Conservation (phyloP, 345 rosid species). For the Populus nigra region DNA sequence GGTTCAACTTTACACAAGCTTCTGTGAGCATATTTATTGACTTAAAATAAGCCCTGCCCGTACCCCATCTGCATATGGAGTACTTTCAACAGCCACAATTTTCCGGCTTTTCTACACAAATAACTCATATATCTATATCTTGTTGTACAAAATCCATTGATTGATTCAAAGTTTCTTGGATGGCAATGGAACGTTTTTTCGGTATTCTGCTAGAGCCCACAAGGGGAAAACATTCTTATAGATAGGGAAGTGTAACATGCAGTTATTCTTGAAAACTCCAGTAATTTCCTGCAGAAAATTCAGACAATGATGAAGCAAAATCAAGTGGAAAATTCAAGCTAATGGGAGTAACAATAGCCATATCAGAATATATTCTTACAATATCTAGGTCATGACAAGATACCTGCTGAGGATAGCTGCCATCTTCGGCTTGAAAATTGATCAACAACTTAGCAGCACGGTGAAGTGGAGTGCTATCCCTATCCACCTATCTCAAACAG, state of each 20-base stretch:
- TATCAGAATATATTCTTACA: too few species aligned
- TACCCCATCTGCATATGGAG: too few species aligned
- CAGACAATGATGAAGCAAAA: too few species aligned
- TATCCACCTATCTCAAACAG: conserved; percentile 5
- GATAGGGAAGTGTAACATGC: conserved; percentile 41
- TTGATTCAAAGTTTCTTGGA: conserved; percentile 4
- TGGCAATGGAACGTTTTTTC: conserved; percentile 23
- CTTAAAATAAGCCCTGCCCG: too few species aligned
- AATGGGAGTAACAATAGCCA: too few species aligned
- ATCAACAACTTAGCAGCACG: conserved; percentile 63
- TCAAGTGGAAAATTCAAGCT: too few species aligned
- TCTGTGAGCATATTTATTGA: too few species aligned
- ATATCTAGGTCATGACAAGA: background rate
- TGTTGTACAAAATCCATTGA: background rate
- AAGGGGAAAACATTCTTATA: conserved; percentile 44
- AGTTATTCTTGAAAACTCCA: conserved; percentile 45
- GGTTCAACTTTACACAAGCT: too few species aligned
- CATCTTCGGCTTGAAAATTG: conserved; percentile 58
- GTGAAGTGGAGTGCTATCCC: conserved; percentile 60
- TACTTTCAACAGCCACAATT: too few species aligned
- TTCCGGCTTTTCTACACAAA: too few species aligned
- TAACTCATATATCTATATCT: too few species aligned
- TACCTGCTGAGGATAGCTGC: conserved; percentile 59
- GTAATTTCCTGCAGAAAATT: conserved; percentile 34
- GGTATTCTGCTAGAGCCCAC: conserved; percentile 51